Evolutionary conservation across 768 basidiomycete genomes (phyloP), one percentile per base, ranked within the genome.

Genomic region (Clitopilus passeckerianus): DNA sequence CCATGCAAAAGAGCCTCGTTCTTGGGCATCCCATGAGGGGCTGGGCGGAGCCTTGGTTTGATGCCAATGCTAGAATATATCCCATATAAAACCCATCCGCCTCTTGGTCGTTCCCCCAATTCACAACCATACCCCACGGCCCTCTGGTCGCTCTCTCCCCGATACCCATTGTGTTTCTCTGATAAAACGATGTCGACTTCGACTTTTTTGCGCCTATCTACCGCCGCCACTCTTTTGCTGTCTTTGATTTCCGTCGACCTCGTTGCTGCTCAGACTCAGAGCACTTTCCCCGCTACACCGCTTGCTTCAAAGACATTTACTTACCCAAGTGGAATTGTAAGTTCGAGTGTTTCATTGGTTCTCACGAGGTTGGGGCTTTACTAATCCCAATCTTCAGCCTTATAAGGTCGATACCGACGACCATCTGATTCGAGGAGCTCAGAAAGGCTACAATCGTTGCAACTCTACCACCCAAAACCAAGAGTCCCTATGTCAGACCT

Each of bases 361-460:
- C 15, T 54, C 8, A 30, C 23, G 6, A 20, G 58, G 60, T 61
- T 10, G 54, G 33, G 22, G 1, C 43, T 6, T 43, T 22, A 15
- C 56, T 34, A 56, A 10, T 14, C 33, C 18, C 58, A 34, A 60
- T 54, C 30, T 54, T n/a, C 53, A 72, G 69, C 67, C 69, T 2
- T 70, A 71, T 59, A 64, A 70, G 56, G 71, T 68, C 54, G 72
- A 73, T 46, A 68, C 64, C 12, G 66, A 75, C 65, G 60, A 69
- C 34, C n/a, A 62, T 15, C 63, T 65, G 27, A 57, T 67, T 43
- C 69, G 88, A 59, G 87, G 87, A 14, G 64, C 71, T 6, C 87
- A 88, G 64, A 66, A 59, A 20, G 87, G 87, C 30, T 85, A 83
- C 77, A 86, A 85, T 67, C 64, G 73, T 14, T 87, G 85, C 69